Evolutionary conservation across 805 yeast species (phyloP).

Genomic region (Geotrichum ghanense): DNA sequence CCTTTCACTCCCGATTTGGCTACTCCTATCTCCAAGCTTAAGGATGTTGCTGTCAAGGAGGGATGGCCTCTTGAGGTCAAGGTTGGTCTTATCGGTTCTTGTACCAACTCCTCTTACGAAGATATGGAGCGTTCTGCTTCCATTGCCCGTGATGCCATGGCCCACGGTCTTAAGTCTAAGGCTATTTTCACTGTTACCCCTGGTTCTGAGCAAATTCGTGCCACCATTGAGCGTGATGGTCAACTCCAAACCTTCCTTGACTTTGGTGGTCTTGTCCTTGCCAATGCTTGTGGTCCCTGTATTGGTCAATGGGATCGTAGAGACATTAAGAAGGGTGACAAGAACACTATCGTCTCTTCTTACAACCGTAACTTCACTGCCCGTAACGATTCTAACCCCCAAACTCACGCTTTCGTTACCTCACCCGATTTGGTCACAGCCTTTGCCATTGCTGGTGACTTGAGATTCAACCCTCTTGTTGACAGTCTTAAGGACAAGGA

Average conservation of each 20-base stretch:
- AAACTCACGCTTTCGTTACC: conserved; percentile 92
- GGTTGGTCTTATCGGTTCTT: conserved; percentile 95
- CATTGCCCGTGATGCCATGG: conserved; percentile 80
- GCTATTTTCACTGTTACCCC: conserved; percentile 90
- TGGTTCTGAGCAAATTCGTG: conserved; percentile 97
- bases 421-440: conserved; percentile 96
- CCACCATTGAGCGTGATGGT: conserved; percentile 96
- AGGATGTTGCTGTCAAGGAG: conserved; percentile 69
- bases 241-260: conserved; percentile 78
- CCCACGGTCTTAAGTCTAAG: conserved; percentile 85
- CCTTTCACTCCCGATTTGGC: conserved; percentile 98
- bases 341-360: conserved; percentile 93
- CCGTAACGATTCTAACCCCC: conserved; percentile 97
- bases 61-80: conserved; percentile 89
- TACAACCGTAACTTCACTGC: conserved; percentile 98
- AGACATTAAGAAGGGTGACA: conserved; percentile 84
- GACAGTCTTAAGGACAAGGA: conserved; percentile 79
- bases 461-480: conserved; percentile 91
- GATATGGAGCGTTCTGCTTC: conserved; percentile 97
- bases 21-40: conserved; percentile 83
- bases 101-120: conserved; percentile 97
- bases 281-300: conserved; percentile 99
- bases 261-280: conserved; percentile 88
- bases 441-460: conserved; percentile 90
- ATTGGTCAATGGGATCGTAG: conserved; percentile 99